Evolutionary conservation across 257 asterid species (phyloP), one percentile per base, ranked within the genome.

Genomic region (Gynochthodes officinalis): DNA sequence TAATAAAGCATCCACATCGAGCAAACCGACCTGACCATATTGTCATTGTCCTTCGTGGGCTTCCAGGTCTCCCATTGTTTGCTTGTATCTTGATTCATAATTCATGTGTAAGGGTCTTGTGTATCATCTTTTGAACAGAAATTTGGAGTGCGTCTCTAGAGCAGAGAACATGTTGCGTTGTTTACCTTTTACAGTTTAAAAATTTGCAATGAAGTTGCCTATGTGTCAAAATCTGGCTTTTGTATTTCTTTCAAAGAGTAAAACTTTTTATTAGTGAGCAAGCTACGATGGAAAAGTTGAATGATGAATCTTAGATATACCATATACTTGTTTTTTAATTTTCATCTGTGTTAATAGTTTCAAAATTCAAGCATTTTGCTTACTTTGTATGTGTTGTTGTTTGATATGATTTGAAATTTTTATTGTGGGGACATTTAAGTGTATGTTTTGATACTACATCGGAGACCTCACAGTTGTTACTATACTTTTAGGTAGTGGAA

Each of bases 11-110:
- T 62, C 99, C 99, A 49, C 85, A 89, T 73, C 90, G 99, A 62
- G 83, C 88, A 69, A 80, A 77, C 70, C 98, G 97, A 42, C 99
- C 99, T 32, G 98, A 89, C 85, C 97, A 87, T 77, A 85, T 95
- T 53, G 99, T 90, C 68, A 55, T 95, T 62, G 88, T 95, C 67
- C 84, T 92, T 72, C 92, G 98, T 69, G 99, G 99, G 73, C 98
- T 95, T 82, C 96, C 99, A 85, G 99, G 99, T 95, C 55, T 33
- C 42, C 67, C 43, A 7, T 55, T 55, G 52, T 46, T 42, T 68
- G 60, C 27, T 46, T 67, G 27, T 32, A 27, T 73, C 43, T 32
- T 48, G 12, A 32, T 50, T n/a, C 27, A 4, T 5, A 3, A 2
- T 46, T 21, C 25, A 30, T 37, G 4, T 6, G 27, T 33, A 50